Percentiles rank a stretch among this genome's conserved stretches.
phyloP scores from a whole-genome alignment of 2,329 filamentous ascomycete genomes.

The Scopulariopsis brevicaulis region DNA sequence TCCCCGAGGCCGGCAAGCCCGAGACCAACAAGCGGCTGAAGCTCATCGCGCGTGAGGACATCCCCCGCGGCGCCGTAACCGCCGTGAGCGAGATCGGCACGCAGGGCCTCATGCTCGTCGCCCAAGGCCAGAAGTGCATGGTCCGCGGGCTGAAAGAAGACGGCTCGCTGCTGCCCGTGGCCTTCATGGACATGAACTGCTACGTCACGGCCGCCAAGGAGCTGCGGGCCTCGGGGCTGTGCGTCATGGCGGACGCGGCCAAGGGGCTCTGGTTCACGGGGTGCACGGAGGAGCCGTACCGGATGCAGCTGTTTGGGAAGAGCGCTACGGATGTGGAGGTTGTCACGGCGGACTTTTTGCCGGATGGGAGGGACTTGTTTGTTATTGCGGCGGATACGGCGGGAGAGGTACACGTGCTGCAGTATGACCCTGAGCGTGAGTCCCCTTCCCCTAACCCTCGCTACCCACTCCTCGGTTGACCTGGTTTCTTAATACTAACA shows the following conservation, averaged over 20 bases:
- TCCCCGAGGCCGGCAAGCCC: constrained; percentile 74
- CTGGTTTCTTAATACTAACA: neutral
- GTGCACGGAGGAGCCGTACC: constrained; percentile 94
- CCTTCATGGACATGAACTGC: constrained; percentile 96
- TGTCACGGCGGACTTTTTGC: constrained; percentile 75
- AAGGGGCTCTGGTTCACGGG: constrained; percentile 95
- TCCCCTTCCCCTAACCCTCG: constrained; percentile 10
- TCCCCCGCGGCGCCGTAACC: constrained; percentile 83
- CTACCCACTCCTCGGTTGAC: neutral
- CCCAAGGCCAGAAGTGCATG: constrained; percentile 96
- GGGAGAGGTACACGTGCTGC: constrained; percentile 75
- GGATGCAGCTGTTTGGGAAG: constrained; percentile 87
- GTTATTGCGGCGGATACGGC: constrained; percentile 77
- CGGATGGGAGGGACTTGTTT: constrained; percentile 70
- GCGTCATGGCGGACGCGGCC: constrained; percentile 77
- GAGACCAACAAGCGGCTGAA: constrained; percentile 83
- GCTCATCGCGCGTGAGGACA: constrained; percentile 78
- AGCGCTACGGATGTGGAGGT: constrained; percentile 68
- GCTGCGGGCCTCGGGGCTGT: constrained; percentile 72
- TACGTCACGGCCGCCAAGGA: constrained; percentile 82
- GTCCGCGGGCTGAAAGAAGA: constrained; percentile 93
- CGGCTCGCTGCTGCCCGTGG: constrained; percentile 80
- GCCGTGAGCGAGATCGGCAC: constrained; percentile 74
- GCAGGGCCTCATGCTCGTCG: constrained; percentile 78
- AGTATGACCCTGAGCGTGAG: constrained; percentile 91